phyloP scores from a whole-genome alignment of 345 rosid species.

The Luvunga scandens region DNA sequence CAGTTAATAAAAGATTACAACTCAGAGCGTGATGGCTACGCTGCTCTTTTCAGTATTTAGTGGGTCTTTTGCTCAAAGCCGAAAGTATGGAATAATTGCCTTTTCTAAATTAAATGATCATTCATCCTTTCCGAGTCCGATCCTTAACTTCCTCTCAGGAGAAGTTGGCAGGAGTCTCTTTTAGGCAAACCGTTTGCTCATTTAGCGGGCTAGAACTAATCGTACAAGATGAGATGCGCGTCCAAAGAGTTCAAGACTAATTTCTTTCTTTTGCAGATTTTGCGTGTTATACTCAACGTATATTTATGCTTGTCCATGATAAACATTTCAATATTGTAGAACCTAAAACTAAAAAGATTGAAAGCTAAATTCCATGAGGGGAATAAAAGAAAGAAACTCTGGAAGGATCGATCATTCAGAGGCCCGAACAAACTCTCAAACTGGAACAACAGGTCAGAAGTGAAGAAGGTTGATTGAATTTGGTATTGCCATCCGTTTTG shows the following conservation, averaged over 20 bases:
- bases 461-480: background rate
- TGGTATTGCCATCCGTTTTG: background rate
- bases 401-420: background rate
- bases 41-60: background rate
- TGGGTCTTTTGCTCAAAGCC: background rate
- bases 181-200: background rate
- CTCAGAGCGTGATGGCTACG: background rate
- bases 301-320: too few species aligned
- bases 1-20: background rate
- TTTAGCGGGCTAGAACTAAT: background rate
- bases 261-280: too few species aligned
- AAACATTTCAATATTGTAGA: too few species aligned
- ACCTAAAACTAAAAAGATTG: background rate
- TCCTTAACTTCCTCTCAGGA: background rate
- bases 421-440: background rate
- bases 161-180: background rate
- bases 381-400: background rate
- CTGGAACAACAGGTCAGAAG: background rate
- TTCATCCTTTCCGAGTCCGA: background rate
- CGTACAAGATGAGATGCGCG: background rate
- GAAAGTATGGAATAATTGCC: constrained; percentile 12
- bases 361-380: background rate
- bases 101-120: background rate
- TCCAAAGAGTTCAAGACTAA: too few species aligned
- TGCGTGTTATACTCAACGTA: too few species aligned